Base-by-base conservation (phyloP, 2,329 filamentous ascomycete genomes). In the Aspergillus pseudoglaucus region DNA sequence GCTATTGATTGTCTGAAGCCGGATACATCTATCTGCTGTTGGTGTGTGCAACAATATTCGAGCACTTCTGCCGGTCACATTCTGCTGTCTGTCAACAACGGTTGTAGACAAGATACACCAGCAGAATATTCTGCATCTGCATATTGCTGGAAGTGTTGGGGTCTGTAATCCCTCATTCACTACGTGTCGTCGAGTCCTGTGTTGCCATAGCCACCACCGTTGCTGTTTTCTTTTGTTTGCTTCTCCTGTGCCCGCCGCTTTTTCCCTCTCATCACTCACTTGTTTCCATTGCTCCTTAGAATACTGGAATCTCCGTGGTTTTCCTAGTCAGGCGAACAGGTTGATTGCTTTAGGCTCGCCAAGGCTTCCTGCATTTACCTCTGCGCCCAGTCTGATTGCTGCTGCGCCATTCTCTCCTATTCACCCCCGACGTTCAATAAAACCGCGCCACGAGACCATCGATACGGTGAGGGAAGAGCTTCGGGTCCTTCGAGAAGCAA, bases 131-230 rank as follows among this genome's bases (percentile, higher is more conserved):
- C 9, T 10, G 10, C 25, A 4, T 30, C 42, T 40, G 44, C 42
- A 45, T 54, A 52, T 37, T 54, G 51, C 42, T 44, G 43, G 47
- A 54, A 46, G 50, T 53, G 50, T 41, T 42, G 47, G 49, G 42
- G 52, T 55, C 48, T 43, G 53, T 50, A 9, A 48, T 47, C 30
- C n/a, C 17, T 33, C 14, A 15, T 23, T 18, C n/a, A 17, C 17
- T 41, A 18, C 38, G 17, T 41, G 22, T 18, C 18, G 38, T 20
- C 6, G 22, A 20, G 10, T 23, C 15, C 14, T 8, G 6, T 23
- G 17, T 20, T 23, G 38, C 12, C 17, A 41, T 41, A 41, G 14
- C 42, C 27, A 17, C 15, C n/a, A 27, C 18, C 14, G 15, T 25
- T n/a, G 15, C 25, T 42, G 23, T 42, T 33, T 41, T 49, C 30